phyloP scores from a whole-genome alignment of 768 basidiomycete genomes.

The Lactarius psammicola region DNA sequence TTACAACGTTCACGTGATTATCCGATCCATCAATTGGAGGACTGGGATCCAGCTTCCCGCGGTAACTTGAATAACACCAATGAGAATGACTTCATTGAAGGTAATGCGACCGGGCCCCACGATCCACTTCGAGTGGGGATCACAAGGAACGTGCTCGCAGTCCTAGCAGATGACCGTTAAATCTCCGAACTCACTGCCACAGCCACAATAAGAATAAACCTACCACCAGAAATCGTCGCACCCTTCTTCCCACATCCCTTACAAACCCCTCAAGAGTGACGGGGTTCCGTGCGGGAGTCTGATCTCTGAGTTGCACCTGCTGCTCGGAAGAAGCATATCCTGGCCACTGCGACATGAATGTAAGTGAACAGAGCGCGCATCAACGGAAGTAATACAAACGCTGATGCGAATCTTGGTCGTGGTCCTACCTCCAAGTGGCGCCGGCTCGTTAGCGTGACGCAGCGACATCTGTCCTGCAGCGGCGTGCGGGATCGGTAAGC shows the following conservation, averaged over 20 bases:
- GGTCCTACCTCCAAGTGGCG: slow-evolving; percentile 13
- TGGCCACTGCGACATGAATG: slow-evolving; percentile 16
- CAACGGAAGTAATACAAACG: not conserved
- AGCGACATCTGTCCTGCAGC: slow-evolving; percentile 17
- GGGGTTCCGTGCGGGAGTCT: not conserved
- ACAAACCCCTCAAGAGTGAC: slow-evolving; percentile 18
- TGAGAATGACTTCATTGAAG: slow-evolving; percentile 21
- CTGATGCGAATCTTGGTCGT: slow-evolving; percentile 17
- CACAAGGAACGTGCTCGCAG: slow-evolving; percentile 1
- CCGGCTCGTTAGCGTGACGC: not conserved
- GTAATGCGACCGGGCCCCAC: slow-evolving; percentile 11
- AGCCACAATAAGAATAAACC: not conserved
- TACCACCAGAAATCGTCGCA: slow-evolving; percentile 13
- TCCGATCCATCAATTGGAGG: slow-evolving; percentile 13
- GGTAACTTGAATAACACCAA: slow-evolving; percentile 25
- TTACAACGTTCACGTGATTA: slow-evolving; percentile 10
- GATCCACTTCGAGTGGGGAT: slow-evolving; percentile 3
- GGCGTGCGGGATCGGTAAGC: slow-evolving; percentile 17
- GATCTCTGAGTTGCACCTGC: slow-evolving; percentile 12
- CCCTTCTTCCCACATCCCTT: slow-evolving; percentile 18
- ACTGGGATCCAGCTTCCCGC: slow-evolving; percentile 26
- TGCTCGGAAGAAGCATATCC: slow-evolving; percentile 15
- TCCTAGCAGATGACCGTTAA: slow-evolving; percentile 3
- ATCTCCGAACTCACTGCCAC: slow-evolving; percentile 7
- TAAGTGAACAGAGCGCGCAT: slow-evolving; percentile 5